Evolutionary conservation across 768 basidiomycete genomes (phyloP), one percentile per base, ranked within the genome.

Genomic region (Suillus variegatus): DNA sequence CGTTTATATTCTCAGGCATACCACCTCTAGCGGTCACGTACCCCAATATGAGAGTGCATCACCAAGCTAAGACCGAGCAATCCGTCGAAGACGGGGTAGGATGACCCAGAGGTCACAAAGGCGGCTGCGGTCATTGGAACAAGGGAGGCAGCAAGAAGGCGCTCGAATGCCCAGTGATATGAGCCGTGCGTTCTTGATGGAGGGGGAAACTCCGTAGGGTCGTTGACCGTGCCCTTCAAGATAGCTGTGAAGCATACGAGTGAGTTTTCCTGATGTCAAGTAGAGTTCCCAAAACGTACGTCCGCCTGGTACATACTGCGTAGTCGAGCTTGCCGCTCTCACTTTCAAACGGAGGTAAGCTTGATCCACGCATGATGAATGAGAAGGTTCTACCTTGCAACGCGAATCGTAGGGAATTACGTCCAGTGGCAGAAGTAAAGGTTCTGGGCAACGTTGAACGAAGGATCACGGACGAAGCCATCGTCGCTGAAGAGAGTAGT

Each of bases 11-110:
- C 28, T 12, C 3, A 54, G 14, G 32, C 25, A 40, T 10, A 18
- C 10, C 16, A 12, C 12, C 32, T 6, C 41, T 18, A 6, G 35
- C 25, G 35, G 62, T 60, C 18, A 86, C 88, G 49, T 72, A 94
- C 96, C 63, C 96, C 97, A 68, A 99, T 93, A 76, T 99, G 96
- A 78, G 91, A 93, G 82, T 99, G 97, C 76, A 98, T 88, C 68
- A 99, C 86, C 73, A 99, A 83, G 58, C 89, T 89, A 66, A 95
- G 82, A 20, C 90, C 95, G 62, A 99, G 86, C 60, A 99, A 73
- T 55, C 94, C 97, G 72, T 99, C 97, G 55, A 98, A 77, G 69
- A 97, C 79, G 4, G 97, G 94, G 80, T 96, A 88, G 66, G 83
- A 84, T 62, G 84, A 87, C 20, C 86, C 87, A 49, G 88, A 88